Evolutionary conservation across 768 basidiomycete species (phyloP).

Genomic region (Epithele typhae): DNA sequence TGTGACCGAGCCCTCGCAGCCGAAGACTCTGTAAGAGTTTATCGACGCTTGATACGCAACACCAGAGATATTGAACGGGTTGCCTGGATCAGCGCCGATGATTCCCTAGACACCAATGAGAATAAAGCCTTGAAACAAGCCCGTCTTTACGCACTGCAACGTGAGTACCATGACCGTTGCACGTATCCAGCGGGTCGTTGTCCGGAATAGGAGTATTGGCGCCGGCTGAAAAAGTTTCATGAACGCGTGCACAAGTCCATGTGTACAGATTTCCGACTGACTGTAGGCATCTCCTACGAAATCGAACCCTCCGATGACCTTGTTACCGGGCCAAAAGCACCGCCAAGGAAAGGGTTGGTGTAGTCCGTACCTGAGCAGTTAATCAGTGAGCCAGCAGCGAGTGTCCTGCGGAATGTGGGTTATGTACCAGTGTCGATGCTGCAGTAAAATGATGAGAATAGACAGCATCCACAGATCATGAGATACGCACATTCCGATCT

Average conservation of each 20-base stretch:
- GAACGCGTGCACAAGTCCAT: not conserved
- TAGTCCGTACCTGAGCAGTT: constrained; percentile 43
- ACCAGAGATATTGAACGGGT: constrained; percentile 63
- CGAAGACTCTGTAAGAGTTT: constrained; percentile 54
- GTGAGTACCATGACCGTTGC: constrained; percentile 48
- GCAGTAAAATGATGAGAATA: not conserved
- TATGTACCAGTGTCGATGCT: constrained; percentile 41
- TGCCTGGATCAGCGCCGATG: constrained; percentile 56
- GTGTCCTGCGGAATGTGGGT: too few relatives aligned
- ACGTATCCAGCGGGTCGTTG: constrained; percentile 47
- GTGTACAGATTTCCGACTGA: not conserved
- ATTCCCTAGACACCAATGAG: constrained; percentile 37
- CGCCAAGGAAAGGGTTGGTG: constrained; percentile 51
- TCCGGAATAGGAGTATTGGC: constrained; percentile 47
- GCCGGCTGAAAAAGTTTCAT: constrained; percentile 34
- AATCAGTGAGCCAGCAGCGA: too few relatives aligned
- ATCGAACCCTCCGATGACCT: constrained; percentile 49
- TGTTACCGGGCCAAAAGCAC: constrained; percentile 52
- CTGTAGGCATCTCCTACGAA: constrained; percentile 53
- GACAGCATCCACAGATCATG: not conserved
- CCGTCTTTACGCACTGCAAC: constrained; percentile 41
- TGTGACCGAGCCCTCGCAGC: constrained; percentile 47
- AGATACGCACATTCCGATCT: constrained; percentile 54
- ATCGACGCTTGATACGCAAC: constrained; percentile 61
- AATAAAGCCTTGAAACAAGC: not conserved